Percentiles rank a stretch among this genome's conserved stretches.
Conservation (phyloP, 768 basidiomycete species). For the Auriculariales sp. region DNA sequence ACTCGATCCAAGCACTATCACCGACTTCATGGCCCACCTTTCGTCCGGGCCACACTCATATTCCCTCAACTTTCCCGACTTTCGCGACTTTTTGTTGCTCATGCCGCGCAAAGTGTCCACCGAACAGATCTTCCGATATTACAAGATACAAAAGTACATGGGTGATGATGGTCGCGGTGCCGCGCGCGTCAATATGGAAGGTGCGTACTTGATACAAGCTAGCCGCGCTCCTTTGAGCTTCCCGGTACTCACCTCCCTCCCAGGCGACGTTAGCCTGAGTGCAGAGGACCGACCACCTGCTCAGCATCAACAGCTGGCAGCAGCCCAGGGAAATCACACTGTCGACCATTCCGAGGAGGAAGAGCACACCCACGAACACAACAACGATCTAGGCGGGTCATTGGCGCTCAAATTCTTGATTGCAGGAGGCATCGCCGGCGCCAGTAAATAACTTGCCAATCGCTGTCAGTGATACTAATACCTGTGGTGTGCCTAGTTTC, state of each 20-base stretch:
- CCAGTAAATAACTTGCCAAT: slow-evolving; percentile 37
- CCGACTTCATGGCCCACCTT: slow-evolving; percentile 70
- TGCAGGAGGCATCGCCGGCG: slow-evolving; percentile 90
- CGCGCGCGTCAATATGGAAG: slow-evolving; percentile 81
- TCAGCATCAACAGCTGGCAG: slow-evolving; percentile 1
- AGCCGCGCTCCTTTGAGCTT: neutral
- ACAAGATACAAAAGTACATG: slow-evolving; percentile 51
- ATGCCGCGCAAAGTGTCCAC: slow-evolving; percentile 70
- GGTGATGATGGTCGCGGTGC: slow-evolving; percentile 66
- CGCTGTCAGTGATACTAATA: slow-evolving; percentile 1
- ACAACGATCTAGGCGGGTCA: slow-evolving; percentile 46
- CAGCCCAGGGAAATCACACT: slow-evolving; percentile 16
- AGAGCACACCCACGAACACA: slow-evolving; percentile 42
- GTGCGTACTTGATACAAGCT: slow-evolving; percentile 25
- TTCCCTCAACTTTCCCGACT: slow-evolving; percentile 67
- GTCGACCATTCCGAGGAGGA: slow-evolving; percentile 31
- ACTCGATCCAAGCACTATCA: slow-evolving; percentile 50
- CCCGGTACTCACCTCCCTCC: neutral
- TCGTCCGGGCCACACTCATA: slow-evolving; percentile 57
- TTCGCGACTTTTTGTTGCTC: slow-evolving; percentile 79
- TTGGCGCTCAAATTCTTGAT: slow-evolving; percentile 79
- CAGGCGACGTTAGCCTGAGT: slow-evolving; percentile 67
- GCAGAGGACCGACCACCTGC: slow-evolving; percentile 53
- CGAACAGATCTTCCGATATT: slow-evolving; percentile 59
- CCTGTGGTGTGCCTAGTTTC: slow-evolving; percentile 47